A percentile compares a stretch with the other conserved stretches of the same genome.
These are phyloP conservation scores for Trichosporon coremiiforme DNA, from an alignment of 1,284 basidiomycete genomes.

Conservation along the genomic window DNA sequence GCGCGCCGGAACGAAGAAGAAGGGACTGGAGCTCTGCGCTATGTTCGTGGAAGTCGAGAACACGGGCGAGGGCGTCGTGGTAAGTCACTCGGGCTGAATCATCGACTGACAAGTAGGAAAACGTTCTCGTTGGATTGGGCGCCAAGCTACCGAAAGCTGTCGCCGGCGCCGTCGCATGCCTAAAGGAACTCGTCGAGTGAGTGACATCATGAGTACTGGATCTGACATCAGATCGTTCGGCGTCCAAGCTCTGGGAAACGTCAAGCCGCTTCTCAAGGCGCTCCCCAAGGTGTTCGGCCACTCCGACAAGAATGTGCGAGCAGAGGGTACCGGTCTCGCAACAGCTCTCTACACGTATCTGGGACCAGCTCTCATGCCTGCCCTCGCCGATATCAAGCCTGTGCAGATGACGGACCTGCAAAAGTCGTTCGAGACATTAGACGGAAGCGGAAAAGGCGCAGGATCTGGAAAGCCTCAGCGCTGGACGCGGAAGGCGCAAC, in stretches of 20 bases:
- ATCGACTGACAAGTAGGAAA: constrained; percentile 61
- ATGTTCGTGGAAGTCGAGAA: constrained; percentile 96
- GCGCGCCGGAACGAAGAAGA: constrained; percentile 86
- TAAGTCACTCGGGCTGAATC: constrained; percentile 59
- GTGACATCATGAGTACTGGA: constrained; percentile 32
- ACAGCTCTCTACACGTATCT: constrained; percentile 84
- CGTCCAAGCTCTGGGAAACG: constrained; percentile 71
- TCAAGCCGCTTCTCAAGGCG: constrained; percentile 75
- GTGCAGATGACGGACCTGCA: constrained; percentile 97
- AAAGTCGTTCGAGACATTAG: constrained; percentile 82
- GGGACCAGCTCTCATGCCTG: constrained; percentile 82
- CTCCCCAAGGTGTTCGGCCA: constrained; percentile 94
- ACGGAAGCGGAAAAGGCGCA: constrained; percentile 78
- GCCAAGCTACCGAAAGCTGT: constrained; percentile 97
- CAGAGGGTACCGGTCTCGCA: constrained; percentile 80
- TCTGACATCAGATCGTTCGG: constrained; percentile 72
- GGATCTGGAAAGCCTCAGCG: constrained; percentile 77
- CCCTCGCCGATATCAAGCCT: constrained; percentile 89
- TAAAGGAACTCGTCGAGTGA: constrained; percentile 76
- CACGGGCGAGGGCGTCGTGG: constrained; percentile 79
- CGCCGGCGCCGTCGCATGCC: constrained; percentile 72
- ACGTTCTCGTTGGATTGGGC: constrained; percentile 78
- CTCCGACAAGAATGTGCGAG: constrained; percentile 91
- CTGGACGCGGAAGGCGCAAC: constrained; percentile 74
- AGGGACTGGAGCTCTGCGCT: constrained; percentile 80